phyloP scores from a whole-genome alignment of 495 filamentous ascomycete genomes.

The Symbiotaphrina buchneri region DNA sequence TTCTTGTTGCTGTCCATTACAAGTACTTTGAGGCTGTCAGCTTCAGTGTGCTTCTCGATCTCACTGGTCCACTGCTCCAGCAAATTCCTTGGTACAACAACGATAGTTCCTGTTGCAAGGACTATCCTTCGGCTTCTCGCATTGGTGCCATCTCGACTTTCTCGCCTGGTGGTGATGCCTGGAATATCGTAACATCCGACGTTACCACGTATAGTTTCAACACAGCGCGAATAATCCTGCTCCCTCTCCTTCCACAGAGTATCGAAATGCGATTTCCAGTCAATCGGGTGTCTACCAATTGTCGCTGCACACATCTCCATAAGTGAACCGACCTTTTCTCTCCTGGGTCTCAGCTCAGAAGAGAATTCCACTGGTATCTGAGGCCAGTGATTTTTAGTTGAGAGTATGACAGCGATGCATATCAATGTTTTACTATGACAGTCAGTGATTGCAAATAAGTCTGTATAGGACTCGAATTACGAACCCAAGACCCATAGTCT shows the following conservation, averaged over 20 bases:
- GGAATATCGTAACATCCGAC: conserved; percentile 30
- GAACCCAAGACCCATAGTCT: conserved; percentile 34
- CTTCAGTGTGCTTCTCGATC: conserved; percentile 42
- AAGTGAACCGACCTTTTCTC: conserved; percentile 25
- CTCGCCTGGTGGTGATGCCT: conserved; percentile 19
- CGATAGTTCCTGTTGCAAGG: conserved; percentile 43
- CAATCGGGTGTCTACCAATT: conserved; percentile 35
- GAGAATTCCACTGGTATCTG: conserved; percentile 38
- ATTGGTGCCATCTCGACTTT: conserved; percentile 17
- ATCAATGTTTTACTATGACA: conserved; percentile 58
- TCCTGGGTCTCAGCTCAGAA: conserved; percentile 16
- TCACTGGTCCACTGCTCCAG: conserved; percentile 47
- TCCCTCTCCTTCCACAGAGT: conserved; percentile 13
- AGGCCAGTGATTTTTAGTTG: conserved; percentile 48
- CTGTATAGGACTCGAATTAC: no score
- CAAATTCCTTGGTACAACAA: conserved; percentile 46
- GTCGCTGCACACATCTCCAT: conserved; percentile 51
- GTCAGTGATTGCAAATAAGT: neutral
- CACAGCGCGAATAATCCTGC: conserved; percentile 21
- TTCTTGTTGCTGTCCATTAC: conserved; percentile 24
- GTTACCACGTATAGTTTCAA: conserved; percentile 28
- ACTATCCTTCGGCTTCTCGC: conserved; percentile 25
- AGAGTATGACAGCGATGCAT: conserved; percentile 60
- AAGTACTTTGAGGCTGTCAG: conserved; percentile 34
- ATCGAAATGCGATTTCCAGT: conserved; percentile 43